Percentiles rank a stretch among this genome's conserved stretches.
Conservation (phyloP, 1,284 basidiomycete species). For the Bjerkandera adusta region DNA sequence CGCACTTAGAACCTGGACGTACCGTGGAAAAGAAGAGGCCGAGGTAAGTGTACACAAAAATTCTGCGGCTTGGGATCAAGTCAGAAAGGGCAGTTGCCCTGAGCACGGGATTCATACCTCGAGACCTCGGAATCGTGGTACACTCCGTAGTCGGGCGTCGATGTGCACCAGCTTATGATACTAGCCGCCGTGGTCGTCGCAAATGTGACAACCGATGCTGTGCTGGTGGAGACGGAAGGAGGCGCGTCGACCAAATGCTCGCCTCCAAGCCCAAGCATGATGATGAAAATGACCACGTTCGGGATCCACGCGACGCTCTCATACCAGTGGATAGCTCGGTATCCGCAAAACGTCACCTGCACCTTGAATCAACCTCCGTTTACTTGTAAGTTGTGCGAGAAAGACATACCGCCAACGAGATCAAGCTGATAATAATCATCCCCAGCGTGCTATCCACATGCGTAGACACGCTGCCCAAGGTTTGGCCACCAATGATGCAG, state of each 20-base stretch:
- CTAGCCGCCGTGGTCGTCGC: conserved; percentile 40
- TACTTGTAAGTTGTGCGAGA: background rate
- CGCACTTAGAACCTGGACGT: conserved; percentile 21
- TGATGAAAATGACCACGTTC: conserved; percentile 62
- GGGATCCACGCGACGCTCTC: conserved; percentile 70
- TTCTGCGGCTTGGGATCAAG: conserved; percentile 33
- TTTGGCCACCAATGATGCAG: conserved; percentile 76
- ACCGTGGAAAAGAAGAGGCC: conserved; percentile 63
- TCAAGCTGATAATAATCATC: conserved; percentile 74
- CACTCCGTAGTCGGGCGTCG: conserved; percentile 60
- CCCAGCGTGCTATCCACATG: conserved; percentile 57
- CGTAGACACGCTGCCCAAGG: conserved; percentile 59
- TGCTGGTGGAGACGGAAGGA: conserved; percentile 30
- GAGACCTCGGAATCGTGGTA: conserved; percentile 50
- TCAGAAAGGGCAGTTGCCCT: background rate
- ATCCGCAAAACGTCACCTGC: conserved; percentile 57
- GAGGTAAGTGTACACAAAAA: conserved; percentile 66
- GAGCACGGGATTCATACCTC: conserved; percentile 36
- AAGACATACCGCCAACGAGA: conserved; percentile 52
- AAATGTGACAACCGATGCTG: conserved; percentile 30
- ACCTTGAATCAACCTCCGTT: background rate
- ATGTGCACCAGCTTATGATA: conserved; percentile 54
- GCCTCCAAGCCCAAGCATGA: conserved; percentile 60
- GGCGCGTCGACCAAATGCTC: conserved; percentile 39
- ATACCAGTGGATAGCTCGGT: conserved; percentile 62